Conservation (phyloP, 2,329 filamentous ascomycete genomes). For the Cytospora schulzeri region DNA sequence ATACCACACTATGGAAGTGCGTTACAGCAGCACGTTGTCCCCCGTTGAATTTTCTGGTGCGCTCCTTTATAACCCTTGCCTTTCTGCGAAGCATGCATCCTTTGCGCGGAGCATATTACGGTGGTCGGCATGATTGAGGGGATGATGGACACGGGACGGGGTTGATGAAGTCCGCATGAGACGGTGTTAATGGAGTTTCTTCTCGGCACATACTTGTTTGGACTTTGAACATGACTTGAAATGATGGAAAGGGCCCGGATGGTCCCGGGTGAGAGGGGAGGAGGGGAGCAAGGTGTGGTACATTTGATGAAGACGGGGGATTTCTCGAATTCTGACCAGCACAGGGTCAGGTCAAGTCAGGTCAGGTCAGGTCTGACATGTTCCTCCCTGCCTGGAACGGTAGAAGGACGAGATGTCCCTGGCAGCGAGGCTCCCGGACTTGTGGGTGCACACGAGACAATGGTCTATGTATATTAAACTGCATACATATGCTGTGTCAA, state of each 20-base stretch:
- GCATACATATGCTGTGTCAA: conserved; percentile 23
- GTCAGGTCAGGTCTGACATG: neutral
- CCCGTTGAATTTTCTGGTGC: neutral
- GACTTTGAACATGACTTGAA: conserved; percentile 12
- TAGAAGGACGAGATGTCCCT: neutral
- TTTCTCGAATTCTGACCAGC: neutral
- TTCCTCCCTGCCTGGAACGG: neutral
- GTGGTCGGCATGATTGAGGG: neutral
- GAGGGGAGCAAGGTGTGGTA: too few species aligned
- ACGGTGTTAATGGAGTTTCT: conserved; percentile 18
- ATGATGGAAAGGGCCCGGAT: too few species aligned
- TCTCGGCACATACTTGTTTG: conserved; percentile 12
- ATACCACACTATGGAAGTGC: conserved; percentile 11
- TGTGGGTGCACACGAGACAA: conserved; percentile 7
- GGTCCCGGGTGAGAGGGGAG: neutral
- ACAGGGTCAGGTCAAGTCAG: neutral
- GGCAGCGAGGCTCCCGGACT: conserved; percentile 5
- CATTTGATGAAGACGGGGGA: neutral
- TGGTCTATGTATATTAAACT: conserved; percentile 20
- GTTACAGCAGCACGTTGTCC: conserved; percentile 17
- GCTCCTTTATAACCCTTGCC: neutral
- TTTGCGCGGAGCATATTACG: conserved; percentile 13
- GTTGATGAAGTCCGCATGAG: neutral
- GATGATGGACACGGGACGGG: neutral
- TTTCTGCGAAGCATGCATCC: conserved; percentile 14